Evolutionary conservation across 768 basidiomycete genomes (phyloP), one percentile per base, ranked within the genome.

Genomic region (Calvatia gigantea): DNA sequence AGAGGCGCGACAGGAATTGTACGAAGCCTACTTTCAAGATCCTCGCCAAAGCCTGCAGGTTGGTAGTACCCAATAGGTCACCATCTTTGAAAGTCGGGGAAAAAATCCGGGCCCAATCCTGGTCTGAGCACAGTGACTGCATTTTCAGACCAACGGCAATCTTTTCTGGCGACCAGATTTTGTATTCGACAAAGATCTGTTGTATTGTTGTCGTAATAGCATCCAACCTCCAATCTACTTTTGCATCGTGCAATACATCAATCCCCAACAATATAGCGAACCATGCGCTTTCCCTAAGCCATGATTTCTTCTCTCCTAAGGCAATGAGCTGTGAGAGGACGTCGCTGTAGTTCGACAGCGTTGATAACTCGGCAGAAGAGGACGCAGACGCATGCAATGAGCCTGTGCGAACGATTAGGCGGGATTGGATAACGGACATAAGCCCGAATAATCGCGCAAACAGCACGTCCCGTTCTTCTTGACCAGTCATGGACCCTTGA

Each of bases 401-500:
- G 4, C 68, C 78, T 25, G 77, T 72, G 50, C 87, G 84, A 35
- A 88, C 82, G 51, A 95, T 76, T 44, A 95, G 76, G 21, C 90
- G 86, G 2, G 96, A 98, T 57, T 90, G 87, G 51, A 96, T 81
- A 63, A 98, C 75, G 14, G 93, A 78, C 15, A 86, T 86, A 56
- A 97, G 75, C 15, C 96, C 96, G 67, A 98, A 97, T 9, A 99
- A 76, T 25, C 92, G 85, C 8, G 94, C 94, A 66, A 99, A 98
- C 48, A 94, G 78, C 46, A 91, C 72, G 69, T 99, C 96, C 56
- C 96, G 85, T 70, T 94, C 91, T 70, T 98, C 96, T 65, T 94
- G 89, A 2, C 94, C 88, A 38, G 85, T 86, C 84, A 90, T 87
- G 12, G 87, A 88, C 32, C 84, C 84, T 59, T 85, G 81, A 3